Conservation (phyloP, 2,329 filamentous ascomycete genomes). For the Cadophora sp. region DNA sequence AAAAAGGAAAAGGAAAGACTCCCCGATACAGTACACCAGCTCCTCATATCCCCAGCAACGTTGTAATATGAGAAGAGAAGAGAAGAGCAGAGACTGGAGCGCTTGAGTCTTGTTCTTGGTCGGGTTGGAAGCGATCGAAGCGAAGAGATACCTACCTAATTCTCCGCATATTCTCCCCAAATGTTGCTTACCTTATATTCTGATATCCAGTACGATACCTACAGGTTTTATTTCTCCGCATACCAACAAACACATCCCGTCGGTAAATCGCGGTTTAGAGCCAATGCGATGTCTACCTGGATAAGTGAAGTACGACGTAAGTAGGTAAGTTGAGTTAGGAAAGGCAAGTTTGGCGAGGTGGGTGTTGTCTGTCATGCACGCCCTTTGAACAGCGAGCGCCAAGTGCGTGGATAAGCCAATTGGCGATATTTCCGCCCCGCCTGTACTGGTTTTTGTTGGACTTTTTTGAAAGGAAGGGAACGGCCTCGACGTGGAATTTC, state of each 20-base stretch:
- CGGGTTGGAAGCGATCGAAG: too few relatives aligned
- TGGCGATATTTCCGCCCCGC: slow-evolving; percentile 3
- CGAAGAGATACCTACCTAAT: too few relatives aligned
- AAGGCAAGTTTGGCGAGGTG: slow-evolving; percentile 3
- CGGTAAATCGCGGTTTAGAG: slow-evolving; percentile 7
- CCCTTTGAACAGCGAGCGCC: slow-evolving; percentile 3
- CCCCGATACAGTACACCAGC: neutral
- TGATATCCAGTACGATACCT: too few relatives aligned
- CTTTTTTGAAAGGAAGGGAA: too few relatives aligned
- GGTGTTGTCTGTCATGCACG: slow-evolving; percentile 1
- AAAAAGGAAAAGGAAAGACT: neutral
- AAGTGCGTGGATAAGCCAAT: slow-evolving; percentile 1
- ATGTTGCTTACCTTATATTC: too few relatives aligned
- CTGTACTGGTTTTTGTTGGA: too few relatives aligned
- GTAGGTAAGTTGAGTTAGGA: too few relatives aligned
- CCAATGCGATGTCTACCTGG: too few relatives aligned
- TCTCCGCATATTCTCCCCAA: too few relatives aligned
- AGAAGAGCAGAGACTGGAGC: too few relatives aligned
- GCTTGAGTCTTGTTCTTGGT: too few relatives aligned
- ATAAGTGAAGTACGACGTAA: too few relatives aligned
- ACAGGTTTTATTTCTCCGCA: neutral
- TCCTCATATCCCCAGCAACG: neutral
- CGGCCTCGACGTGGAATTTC: neutral
- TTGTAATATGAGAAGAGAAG: neutral
- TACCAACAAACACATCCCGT: neutral